These are phyloP conservation scores for Clonostachys sp. DNA, from an alignment of 2,329 filamentous ascomycete species.

Conservation along the genomic window DNA sequence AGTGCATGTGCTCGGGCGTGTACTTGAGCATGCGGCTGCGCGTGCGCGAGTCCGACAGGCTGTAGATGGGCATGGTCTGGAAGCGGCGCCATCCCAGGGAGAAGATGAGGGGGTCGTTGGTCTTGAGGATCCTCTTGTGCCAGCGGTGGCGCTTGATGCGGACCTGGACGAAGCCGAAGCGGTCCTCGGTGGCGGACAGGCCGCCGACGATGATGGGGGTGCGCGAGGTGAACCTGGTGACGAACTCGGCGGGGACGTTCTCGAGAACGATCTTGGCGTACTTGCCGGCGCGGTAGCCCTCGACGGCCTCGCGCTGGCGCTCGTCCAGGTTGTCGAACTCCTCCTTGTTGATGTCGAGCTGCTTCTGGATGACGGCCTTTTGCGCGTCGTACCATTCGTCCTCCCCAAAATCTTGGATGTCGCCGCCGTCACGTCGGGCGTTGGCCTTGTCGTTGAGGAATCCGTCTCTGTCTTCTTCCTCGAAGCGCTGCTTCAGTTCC, in stretches of 20 bases:
- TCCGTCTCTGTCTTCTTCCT: conserved; percentile 96
- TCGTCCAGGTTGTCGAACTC: conserved; percentile 90
- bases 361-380: conserved; percentile 91
- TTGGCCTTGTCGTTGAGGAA: conserved; percentile 86
- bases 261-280: conserved; percentile 91
- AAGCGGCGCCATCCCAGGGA: conserved; percentile 95
- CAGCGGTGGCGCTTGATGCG: conserved; percentile 96
- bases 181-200: conserved; percentile 88
- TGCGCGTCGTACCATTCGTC: conserved; percentile 99
- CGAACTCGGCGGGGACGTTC: conserved; percentile 86
- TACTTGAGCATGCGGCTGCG: conserved; percentile 98
- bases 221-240: conserved; percentile 72
- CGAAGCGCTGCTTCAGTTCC: conserved; percentile 89
- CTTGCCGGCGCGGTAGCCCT: conserved; percentile 87
- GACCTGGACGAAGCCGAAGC: conserved; percentile 92
- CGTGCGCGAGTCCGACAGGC: conserved; percentile 87
- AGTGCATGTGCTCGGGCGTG: conserved; percentile 99
- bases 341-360: conserved; percentile 92
- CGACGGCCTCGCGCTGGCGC: conserved; percentile 73
- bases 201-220: conserved; percentile 87
- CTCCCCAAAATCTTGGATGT: conserved; percentile 81
- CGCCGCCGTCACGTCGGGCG: conserved; percentile 64
- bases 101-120: conserved; percentile 95
- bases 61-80: conserved; percentile 89
- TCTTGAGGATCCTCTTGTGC: conserved; percentile 99